A percentile compares a stretch with the other conserved stretches of the same genome.
Conservation (phyloP, 352 stramenopile species). For the Phytophthora hibernalis region DNA sequence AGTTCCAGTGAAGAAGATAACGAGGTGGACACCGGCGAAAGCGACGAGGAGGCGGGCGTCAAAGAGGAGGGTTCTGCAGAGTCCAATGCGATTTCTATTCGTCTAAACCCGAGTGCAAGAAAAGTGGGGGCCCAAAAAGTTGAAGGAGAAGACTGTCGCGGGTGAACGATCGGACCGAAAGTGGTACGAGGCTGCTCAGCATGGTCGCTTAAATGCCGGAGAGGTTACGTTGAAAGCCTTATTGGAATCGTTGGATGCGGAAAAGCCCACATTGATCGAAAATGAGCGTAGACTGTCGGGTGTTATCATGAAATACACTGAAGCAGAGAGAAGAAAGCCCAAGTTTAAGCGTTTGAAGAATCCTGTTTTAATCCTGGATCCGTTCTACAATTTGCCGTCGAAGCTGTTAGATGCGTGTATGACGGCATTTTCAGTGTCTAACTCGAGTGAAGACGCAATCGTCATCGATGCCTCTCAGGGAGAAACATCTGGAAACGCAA, state of each 20-base stretch:
- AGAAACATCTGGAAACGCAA: too few relatives aligned
- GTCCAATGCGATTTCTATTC: too few relatives aligned
- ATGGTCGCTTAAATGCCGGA: background rate
- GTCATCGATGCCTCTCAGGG: too few relatives aligned
- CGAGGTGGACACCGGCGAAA: too few relatives aligned
- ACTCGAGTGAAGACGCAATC: too few relatives aligned
- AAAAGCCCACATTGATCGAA: conserved; percentile 8
- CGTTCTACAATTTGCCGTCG: conserved; percentile 21
- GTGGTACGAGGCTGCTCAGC: conserved; percentile 10
- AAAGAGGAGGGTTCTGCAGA: too few relatives aligned
- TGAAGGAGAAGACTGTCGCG: background rate
- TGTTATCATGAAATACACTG: conserved; percentile 5
- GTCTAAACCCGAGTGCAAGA: conserved; percentile 2
- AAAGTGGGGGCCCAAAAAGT: background rate
- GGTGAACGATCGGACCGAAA: conserved; percentile 1
- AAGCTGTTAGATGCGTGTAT: conserved; percentile 24
- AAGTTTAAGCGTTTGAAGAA: conserved; percentile 23
- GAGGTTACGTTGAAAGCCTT: conserved; percentile 21
- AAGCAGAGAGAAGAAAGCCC: conserved; percentile 6
- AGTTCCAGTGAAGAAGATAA: too few relatives aligned
- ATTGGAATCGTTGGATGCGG: background rate
- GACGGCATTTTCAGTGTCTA: background rate
- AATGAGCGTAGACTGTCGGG: background rate
- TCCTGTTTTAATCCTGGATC: conserved; percentile 24
- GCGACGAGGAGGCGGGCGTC: too few relatives aligned